Base-by-base conservation (phyloP, 805 yeast genomes). In the Torulaspora microellipsoides region DNA sequence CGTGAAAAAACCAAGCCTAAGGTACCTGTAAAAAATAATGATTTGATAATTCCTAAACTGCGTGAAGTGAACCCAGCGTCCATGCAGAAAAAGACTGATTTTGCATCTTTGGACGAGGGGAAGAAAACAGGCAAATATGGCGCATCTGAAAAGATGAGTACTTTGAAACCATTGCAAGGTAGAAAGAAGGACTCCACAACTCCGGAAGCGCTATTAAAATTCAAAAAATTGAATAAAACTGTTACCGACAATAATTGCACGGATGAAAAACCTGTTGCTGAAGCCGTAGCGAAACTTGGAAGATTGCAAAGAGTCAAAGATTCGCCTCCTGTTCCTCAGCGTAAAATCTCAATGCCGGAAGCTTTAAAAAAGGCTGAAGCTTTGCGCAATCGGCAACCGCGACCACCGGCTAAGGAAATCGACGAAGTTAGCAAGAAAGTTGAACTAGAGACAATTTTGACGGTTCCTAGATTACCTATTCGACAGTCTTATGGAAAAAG, bases 321-420 rank as follows among this genome's bases (percentile, higher is more conserved):
- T 12, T 53, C 58, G 3, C 59, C 63, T 7, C 49, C 48, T 0
- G 51, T 57, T 8, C 64, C 64, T 4, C 28, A 51, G 30, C 55
- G 66, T 25, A 60, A 61, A 31, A 52, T 58, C 11, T 59, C 65
- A 0, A 36, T 59, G 50, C 63, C 61, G 11, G 63, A 58, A 38
- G 62, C 63, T 1, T 45, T 59, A 13, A 50, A 55, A 31, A 53
- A 49, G 29, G 58, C 59, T 2, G 48, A 51, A 31, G 34, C 25
- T 7, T 20, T 20, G 8, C 25, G 25, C 6, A 20, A 20, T 20
- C 25, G 25, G 25, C 25, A 20, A 7, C 25, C 25, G 8, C 25
- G 25, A 20, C 25, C 25, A 20, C 25, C 25, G 33, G 15, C 38
- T 56, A 40, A 53, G 42, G 15, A 32, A 25, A 31, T 27, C 36